A percentile compares a stretch with the other conserved stretches of the same genome.
phyloP scores from a whole-genome alignment of 352 stramenopile species.

The Phytophthora cryptogea region DNA sequence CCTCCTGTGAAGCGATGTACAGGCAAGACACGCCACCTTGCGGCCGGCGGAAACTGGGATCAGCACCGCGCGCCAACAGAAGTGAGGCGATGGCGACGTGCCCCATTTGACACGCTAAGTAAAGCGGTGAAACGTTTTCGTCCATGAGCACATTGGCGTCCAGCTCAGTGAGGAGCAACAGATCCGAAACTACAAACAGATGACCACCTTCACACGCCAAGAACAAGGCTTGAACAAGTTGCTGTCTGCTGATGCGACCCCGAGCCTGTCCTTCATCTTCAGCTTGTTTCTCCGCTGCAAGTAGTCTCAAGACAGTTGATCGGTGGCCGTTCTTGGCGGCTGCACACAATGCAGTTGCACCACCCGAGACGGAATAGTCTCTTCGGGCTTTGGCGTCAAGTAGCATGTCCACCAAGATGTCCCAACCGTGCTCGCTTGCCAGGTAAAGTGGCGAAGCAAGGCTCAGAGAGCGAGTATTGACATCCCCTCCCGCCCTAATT shows the following conservation, averaged over 20 bases:
- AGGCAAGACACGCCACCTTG: slow-evolving; percentile 72
- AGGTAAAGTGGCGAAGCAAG: slow-evolving; percentile 81
- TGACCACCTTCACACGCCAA: slow-evolving; percentile 79
- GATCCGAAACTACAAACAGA: slow-evolving; percentile 63
- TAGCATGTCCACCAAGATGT: slow-evolving; percentile 67
- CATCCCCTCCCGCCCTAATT: slow-evolving; percentile 48
- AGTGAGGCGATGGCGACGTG: slow-evolving; percentile 64
- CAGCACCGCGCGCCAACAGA: slow-evolving; percentile 57
- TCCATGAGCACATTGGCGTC: slow-evolving; percentile 80
- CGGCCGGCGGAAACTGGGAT: slow-evolving; percentile 68
- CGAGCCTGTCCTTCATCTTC: slow-evolving; percentile 10
- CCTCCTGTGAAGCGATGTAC: slow-evolving; percentile 83
- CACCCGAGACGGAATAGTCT: slow-evolving; percentile 47
- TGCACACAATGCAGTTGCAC: slow-evolving; percentile 71
- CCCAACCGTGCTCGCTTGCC: slow-evolving; percentile 74
- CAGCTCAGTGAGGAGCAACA: slow-evolving; percentile 57
- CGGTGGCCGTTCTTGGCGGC: slow-evolving; percentile 81
- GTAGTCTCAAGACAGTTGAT: slow-evolving; percentile 53
- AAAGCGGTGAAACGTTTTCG: slow-evolving; percentile 79
- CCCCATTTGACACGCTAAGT: slow-evolving; percentile 86
- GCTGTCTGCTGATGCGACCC: slow-evolving; percentile 19
- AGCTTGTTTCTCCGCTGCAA: slow-evolving; percentile 41
- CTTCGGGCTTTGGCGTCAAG: slow-evolving; percentile 49
- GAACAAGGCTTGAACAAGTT: slow-evolving; percentile 72
- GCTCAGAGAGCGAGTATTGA: slow-evolving; percentile 66